Percentiles rank a stretch among this genome's conserved stretches.
Conservation (phyloP, 2,329 filamentous ascomycete genomes). For the Metarhizium album region DNA sequence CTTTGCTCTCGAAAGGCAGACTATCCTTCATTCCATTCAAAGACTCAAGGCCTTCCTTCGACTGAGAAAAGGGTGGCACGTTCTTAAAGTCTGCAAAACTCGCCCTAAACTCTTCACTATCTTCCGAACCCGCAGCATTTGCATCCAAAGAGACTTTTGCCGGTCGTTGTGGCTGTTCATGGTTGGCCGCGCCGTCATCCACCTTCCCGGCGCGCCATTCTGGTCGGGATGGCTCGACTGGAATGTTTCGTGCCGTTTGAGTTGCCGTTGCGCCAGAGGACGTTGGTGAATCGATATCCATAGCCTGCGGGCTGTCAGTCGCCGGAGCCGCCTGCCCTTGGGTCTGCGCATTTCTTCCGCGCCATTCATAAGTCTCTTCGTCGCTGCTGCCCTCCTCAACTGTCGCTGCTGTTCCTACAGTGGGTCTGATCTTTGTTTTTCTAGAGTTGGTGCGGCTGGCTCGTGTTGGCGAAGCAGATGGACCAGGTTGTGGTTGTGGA, state of each 20-base stretch:
- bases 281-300: slow-evolving; percentile 53
- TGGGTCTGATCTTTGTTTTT: slow-evolving; percentile 48
- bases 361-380: slow-evolving; percentile 26
- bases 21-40: slow-evolving; percentile 45
- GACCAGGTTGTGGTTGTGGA: slow-evolving; percentile 28
- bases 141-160: slow-evolving; percentile 16
- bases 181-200: slow-evolving; percentile 13
- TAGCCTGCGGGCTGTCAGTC: slow-evolving; percentile 43
- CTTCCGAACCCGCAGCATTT: slow-evolving; percentile 40
- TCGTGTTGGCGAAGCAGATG: slow-evolving; percentile 34
- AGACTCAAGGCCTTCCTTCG: slow-evolving; percentile 38
- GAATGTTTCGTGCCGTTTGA: slow-evolving; percentile 36
- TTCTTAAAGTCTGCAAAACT: slow-evolving; percentile 45
- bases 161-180: slow-evolving; percentile 10
- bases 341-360: slow-evolving; percentile 22
- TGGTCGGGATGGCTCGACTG: slow-evolving; percentile 46
- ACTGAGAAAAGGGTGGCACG: slow-evolving; percentile 41
- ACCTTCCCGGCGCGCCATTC: slow-evolving; percentile 47
- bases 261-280: slow-evolving; percentile 12
- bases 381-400: slow-evolving; percentile 38
- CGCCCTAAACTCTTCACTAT: slow-evolving; percentile 43
- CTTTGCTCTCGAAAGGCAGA: slow-evolving; percentile 44
- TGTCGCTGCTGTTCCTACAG: slow-evolving; percentile 33
- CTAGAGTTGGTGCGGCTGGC: slow-evolving; percentile 37
- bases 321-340: slow-evolving; percentile 12